Evolutionary conservation across 768 basidiomycete genomes (phyloP).

Genomic region (Podaxis sp.): DNA sequence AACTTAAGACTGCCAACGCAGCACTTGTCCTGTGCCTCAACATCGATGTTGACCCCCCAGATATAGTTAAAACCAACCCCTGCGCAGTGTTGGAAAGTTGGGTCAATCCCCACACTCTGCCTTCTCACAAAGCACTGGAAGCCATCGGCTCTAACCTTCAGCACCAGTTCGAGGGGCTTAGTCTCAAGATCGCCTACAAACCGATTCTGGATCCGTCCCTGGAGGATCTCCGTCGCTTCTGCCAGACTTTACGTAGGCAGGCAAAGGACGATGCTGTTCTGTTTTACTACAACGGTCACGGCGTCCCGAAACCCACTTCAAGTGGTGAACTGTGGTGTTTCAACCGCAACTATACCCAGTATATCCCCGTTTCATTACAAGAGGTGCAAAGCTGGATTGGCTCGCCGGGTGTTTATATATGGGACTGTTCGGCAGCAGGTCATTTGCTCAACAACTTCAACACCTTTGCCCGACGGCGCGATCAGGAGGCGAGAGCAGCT

Average conservation of each 20-base stretch:
- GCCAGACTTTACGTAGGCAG: conserved; percentile 75
- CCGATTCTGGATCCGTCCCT: conserved; percentile 93
- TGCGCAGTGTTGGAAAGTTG: conserved; percentile 95
- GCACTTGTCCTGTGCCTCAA: conserved; percentile 91
- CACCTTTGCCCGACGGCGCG: conserved; percentile 69
- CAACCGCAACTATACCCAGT: conserved; percentile 95
- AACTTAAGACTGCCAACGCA: conserved; percentile 89
- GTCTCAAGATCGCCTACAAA: conserved; percentile 92
- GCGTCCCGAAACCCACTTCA: conserved; percentile 93
- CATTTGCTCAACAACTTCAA: conserved; percentile 91
- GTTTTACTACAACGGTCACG: conserved; percentile 98
- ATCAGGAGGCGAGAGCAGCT: conserved; percentile 57
- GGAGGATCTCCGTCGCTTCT: conserved; percentile 89
- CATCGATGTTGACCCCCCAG: conserved; percentile 97
- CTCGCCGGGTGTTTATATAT: conserved; percentile 94
- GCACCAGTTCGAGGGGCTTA: conserved; percentile 94
- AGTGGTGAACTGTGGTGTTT: conserved; percentile 99
- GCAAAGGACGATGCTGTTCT: conserved; percentile 93
- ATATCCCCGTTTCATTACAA: conserved; percentile 93
- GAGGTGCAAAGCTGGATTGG: conserved; percentile 94
- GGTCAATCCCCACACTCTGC: conserved; percentile 94
- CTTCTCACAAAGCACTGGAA: conserved; percentile 90
- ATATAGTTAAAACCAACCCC: conserved; percentile 95
- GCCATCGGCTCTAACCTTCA: conserved; percentile 91
- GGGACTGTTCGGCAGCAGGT: conserved; percentile 99